Evolutionary conservation across 106 monocot genomes (phyloP), one percentile per base, ranked within the genome.

Genomic region (Apostasia ramifera): DNA sequence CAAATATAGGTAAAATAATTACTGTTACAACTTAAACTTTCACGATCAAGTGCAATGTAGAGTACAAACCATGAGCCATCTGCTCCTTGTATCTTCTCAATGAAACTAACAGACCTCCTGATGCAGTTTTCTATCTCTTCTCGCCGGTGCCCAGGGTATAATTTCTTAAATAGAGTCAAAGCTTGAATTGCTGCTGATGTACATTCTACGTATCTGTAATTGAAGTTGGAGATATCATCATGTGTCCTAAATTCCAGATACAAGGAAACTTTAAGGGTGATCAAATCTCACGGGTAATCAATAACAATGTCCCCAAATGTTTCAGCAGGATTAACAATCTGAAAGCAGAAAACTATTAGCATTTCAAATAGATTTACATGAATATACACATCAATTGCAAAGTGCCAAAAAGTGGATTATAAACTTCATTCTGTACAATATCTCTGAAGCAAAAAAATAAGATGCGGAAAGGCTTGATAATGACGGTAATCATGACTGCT

Each of bases 291-390:
- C 93, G 84, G 76, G 62, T 93, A 90, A 70, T 98, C 97, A 56
- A 93, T 93, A 55, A 98, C 78, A 64, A 93, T 85, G 78, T 93
- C 93, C 46, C 93, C 93, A 88, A 98, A 93, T 53, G 90, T 85
- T 75, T 93, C 97, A 53, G 97, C 81, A 76, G 97, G 90, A 74
- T 98, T 93, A 72, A 98, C 78, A 48, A 87, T 42, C 97, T 97
- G 83, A 68, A 84, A 67, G 57, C 8, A 66, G 55, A 57, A 70
- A 67, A 49, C 40, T 49, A 63, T 39, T 43, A 41, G 6, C 45
- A 53, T 61, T 65, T 77, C 49, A 66, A 40, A 57, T 58, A 40
- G 6, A 62, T 3, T 44, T 42, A 2, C 13, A 13, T 2, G 44
- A 26, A 26, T 26, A 26, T 26, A 26, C 26, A 26, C 26, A 26